Evolutionary conservation across 495 filamentous ascomycete species (phyloP).

Genomic region (Hypomontagnella monticulosa): DNA sequence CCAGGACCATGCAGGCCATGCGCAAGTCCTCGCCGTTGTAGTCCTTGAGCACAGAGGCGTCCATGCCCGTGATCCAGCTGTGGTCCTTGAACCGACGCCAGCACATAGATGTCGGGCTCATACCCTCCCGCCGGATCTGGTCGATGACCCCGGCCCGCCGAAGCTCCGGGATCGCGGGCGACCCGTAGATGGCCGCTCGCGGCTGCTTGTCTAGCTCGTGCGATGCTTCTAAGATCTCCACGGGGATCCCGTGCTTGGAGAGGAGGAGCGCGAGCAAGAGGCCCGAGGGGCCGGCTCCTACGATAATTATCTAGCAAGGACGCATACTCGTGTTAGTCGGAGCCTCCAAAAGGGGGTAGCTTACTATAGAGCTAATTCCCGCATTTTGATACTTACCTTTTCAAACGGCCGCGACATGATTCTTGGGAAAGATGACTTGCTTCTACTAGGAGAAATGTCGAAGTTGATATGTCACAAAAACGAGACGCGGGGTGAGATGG

Average conservation of each 20-base stretch:
- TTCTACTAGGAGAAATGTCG: not conserved
- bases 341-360: not conserved
- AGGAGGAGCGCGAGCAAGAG: constrained; percentile 66
- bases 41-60: constrained; percentile 42
- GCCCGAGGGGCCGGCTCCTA: constrained; percentile 66
- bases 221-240: constrained; percentile 62
- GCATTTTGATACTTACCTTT: constrained; percentile 22
- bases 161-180: constrained; percentile 63
- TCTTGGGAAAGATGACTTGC: constrained; percentile 6
- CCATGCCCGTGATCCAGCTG: constrained; percentile 46
- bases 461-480: constrained; percentile 5
- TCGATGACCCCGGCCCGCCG: constrained; percentile 64
- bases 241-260: constrained; percentile 61
- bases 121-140: constrained; percentile 59
- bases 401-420: constrained; percentile 39
- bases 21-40: constrained; percentile 51
- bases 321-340: not conserved
- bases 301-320: constrained; percentile 52
- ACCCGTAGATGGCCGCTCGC: constrained; percentile 64
- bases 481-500: constrained; percentile 12
- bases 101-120: constrained; percentile 60
- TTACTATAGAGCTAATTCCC: not conserved
- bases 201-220: constrained; percentile 62
- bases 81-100: constrained; percentile 60
- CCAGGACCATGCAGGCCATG: constrained; percentile 49